Base-by-base conservation (phyloP, 306 rosid species). In the Fagus crenata region DNA sequence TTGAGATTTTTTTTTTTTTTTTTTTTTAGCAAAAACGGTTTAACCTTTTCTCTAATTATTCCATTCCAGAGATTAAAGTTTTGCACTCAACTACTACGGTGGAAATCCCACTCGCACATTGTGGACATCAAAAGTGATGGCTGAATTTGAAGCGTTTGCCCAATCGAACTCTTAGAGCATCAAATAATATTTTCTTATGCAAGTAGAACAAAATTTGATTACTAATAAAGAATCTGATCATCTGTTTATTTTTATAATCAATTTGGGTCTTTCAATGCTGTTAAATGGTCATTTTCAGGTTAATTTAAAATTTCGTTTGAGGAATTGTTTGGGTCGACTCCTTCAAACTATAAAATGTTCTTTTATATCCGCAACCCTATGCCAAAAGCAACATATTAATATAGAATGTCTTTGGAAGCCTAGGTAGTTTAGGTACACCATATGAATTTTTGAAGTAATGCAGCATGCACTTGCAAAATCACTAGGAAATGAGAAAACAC, bases 251-350 rank as follows among this genome's bases (percentile, higher is more conserved):
- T 5, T 0, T 1, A 63, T 63, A 3, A 58, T 58, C 17, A 59
- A 31, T 65, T 61, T 17, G 49, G 70, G 6, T 13, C 28, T 4
- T 65, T 7, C 13, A 37, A 65, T 65, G 70, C 37, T 17, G 70
- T 65, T 39, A 65, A 64, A 65, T 65, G 49, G 71, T 37, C 49
- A 65, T 37, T 65, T 65, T 65, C 32, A 65, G 28, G 49, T 15
- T 5, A 43, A 37, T 37, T 65, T 36, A 39, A 65, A 65, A 37
- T 37, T 15, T 36, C 14, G 40, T 65, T 39, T 6, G 71, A 17
- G 15, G 49, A 65, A 65, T 65, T 15, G 13, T 65, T 65, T 65
- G 40, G 71, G 31, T 37, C 32, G 71, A 37, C 3, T 65, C 71
- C 71, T 43, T 7, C n/a, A 65, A 4, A 17, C 5, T 39, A 46